These are phyloP conservation scores for Bonia amplexicaulis DNA, from an alignment of 176 grass and related monocot species.

Conservation along the genomic window DNA sequence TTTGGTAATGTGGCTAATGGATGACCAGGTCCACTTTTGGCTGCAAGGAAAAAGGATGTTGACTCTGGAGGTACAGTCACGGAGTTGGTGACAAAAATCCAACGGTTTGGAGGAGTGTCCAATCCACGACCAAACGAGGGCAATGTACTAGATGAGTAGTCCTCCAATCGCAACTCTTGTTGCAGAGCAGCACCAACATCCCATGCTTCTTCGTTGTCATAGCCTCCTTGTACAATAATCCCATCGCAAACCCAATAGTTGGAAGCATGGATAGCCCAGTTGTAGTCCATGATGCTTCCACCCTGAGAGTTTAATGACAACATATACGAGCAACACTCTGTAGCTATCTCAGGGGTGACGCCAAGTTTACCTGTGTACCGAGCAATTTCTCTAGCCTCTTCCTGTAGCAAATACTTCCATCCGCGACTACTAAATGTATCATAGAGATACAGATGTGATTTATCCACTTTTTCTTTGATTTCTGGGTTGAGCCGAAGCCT, in stretches of 20 bases:
- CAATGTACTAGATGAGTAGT: not conserved
- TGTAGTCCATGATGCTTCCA: not conserved
- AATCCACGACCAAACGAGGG: too few species aligned
- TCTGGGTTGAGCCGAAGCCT: not conserved
- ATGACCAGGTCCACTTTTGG: too few species aligned
- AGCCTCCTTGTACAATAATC: not conserved
- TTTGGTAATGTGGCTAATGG: too few species aligned
- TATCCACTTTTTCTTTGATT: fast-evolving
- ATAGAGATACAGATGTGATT: not conserved
- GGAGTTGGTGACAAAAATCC: too few species aligned
- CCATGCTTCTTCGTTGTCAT: not conserved
- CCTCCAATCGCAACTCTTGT: not conserved
- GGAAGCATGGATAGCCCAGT: not conserved
- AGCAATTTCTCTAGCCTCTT: not conserved
- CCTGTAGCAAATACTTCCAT: fast-evolving
- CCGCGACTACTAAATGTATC: fast-evolving
- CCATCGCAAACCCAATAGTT: conserved; percentile 27
- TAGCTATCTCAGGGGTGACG: fast-evolving
- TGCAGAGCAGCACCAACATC: not conserved
- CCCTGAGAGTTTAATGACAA: fast-evolving
- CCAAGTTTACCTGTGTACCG: fast-evolving
- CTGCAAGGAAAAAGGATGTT: too few species aligned
- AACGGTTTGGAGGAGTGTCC: too few species aligned
- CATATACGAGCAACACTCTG: not conserved
- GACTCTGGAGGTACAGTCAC: too few species aligned